Evolutionary conservation across 1,284 basidiomycete genomes (phyloP), one percentile per base, ranked within the genome.

Genomic region (Tetrapyrgos nigripes): DNA sequence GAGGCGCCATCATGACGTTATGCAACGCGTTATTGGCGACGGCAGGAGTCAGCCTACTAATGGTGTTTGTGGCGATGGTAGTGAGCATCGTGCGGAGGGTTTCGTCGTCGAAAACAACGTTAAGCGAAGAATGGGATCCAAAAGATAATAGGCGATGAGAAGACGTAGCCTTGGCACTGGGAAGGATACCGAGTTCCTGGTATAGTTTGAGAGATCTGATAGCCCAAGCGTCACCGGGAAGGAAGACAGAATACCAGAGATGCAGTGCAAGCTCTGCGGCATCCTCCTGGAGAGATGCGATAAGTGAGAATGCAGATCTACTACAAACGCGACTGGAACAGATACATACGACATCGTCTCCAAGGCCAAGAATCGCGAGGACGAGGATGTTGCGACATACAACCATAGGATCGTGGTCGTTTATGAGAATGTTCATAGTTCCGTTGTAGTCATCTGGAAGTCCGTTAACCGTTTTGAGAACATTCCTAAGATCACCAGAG

Each of bases 221-320:
- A 8, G 31, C 14, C 31, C 31, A 33, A 33, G 31, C 14, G n/a
- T n/a, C n/a, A 33, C 31, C 31, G 14, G 31, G 31, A 33, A 33
- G 31, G 31, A 33, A 33, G 14, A 33, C 63, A 3, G 77, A 78
- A 59, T 77, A 79, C 73, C 76, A 74, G 26, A 78, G 61, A 61
- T 78, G 77, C 4, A 68, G 59, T 0, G 72, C 73, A 3, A 74
- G 60, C 60, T 79, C 76, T 4, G 71, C 73, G 6, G 73, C 67
- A 47, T 23, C 21, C 28, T 54, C 44, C 31, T 33, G 8, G 8
- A 33, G 14, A 14, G 14, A 33, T 14, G 31, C 14, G 8, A 33
- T n/a, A n/a, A n/a, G n/a, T n/a, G n/a, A 33, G 31, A 8, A 14
- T 33, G 14, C 14, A 14, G 8, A 8, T 8, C 31, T 33, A 14